Evolutionary conservation across 2,329 filamentous ascomycete genomes (phyloP).

Genomic region (Fusarium scirpi): DNA sequence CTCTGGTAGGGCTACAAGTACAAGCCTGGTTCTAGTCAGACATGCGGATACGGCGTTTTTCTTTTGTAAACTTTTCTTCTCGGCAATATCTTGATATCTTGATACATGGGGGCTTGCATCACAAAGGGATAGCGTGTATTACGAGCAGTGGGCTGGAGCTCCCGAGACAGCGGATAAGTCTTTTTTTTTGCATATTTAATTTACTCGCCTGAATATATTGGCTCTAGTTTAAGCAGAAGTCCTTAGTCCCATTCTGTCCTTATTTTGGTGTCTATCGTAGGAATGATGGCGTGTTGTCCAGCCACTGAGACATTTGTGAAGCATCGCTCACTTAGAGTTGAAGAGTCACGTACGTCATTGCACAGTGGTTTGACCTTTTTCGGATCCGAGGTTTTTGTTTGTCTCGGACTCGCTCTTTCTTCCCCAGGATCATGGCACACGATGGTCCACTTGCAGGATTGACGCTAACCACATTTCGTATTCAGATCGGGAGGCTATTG

Average conservation of each 20-base stretch:
- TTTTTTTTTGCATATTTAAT: conserved; percentile 43
- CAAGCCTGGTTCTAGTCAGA: conserved; percentile 33
- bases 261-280: neutral
- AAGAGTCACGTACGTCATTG: conserved; percentile 17
- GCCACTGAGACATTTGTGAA: neutral
- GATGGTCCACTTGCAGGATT: neutral
- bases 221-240: neutral
- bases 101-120: conserved; percentile 41
- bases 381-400: neutral
- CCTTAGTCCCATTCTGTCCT: neutral
- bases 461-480: conserved; percentile 42
- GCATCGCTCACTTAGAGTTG: neutral
- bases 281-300: conserved; percentile 9
- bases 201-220: conserved; percentile 35
- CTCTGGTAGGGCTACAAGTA: conserved; percentile 13
- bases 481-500: conserved; percentile 14
- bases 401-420: conserved; percentile 33
- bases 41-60: conserved; percentile 42
- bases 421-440: neutral
- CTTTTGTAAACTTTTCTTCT: conserved; percentile 22
- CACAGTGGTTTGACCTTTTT: neutral
- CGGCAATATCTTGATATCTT: conserved; percentile 31
- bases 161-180: conserved; percentile 29
- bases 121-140: conserved; percentile 34
- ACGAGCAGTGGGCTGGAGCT: conserved; percentile 47